Evolutionary conservation across 2,329 filamentous ascomycete genomes (phyloP), one percentile per base, ranked within the genome.

Genomic region (Trichoderma atroviride): DNA sequence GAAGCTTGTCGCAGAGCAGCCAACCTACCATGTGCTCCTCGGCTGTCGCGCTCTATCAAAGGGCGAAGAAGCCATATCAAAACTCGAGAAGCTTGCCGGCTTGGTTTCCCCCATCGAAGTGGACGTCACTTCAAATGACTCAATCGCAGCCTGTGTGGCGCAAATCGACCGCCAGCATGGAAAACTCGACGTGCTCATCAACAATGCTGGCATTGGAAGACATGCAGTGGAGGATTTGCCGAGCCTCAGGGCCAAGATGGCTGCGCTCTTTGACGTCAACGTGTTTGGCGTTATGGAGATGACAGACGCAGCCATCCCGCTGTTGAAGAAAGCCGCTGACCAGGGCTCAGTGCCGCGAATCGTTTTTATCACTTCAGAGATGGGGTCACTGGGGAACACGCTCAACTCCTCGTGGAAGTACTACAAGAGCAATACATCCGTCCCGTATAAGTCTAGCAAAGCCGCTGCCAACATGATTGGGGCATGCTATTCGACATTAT

Each of bases 171-270:
- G 37, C 29, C n/a, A 66, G 40, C 11, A 66, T 35, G 63, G 63
- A 29, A 66, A n/a, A n/a, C 63, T 66, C 10, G 63, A 66, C 19
- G 63, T 35, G 6, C 14, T 66, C 35, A 66, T 66, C 63, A 66
- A 66, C 37, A 66, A 66, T 50, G 63, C 63, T 27, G 63, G 63
- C 7, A 66, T 66, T 27, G 63, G 63, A 58, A 66, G 63, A n/a
- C 52, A 57, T 31, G 63, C 63, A 13, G 53, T 66, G 1, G 63
- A 58, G 6, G 35, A 50, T 5, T 10, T 47, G 11, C 27, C 53
- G 9, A 66, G 63, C 13, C 29, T 66, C 3, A 47, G 63, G 35
- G 37, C 53, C 7, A 66, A 66, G 37, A 66, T 66, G 53, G 37
- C 37, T 2, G 52, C 52, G 7, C 5, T 66, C 9, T 66, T 58